Evolutionary conservation across 2,329 filamentous ascomycete species (phyloP), one percentile per base, ranked within the genome.

Genomic region (Xylaria sp.): DNA sequence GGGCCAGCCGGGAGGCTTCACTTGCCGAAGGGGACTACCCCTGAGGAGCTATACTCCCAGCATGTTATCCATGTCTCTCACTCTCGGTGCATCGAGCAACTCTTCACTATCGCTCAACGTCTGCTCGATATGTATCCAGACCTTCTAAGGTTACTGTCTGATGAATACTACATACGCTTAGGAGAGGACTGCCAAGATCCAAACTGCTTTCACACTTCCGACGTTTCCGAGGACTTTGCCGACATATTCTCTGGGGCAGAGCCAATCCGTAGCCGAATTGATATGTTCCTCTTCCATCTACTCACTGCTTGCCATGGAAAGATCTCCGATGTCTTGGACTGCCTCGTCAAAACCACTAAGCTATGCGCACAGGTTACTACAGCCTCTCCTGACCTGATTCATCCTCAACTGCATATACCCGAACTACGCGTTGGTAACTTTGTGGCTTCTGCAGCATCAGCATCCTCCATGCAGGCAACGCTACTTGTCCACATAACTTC

Each of bases 391-490:
- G 59, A 68, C 5, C 68, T 73, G 13, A 65, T 72, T 15, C 55
- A 59, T 15, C 79, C 77, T 0, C 73, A 74, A 5, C 74, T 81
- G 42, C 75, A 77, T 20, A 75, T 82, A 3, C 80, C 81, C 0
- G 77, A 81, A 53, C 78, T 82, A 15, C 77, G 78, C 3, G 77
- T 83, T 5, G 81, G 82, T 1, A 72, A 57, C 25, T 75, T 76
- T 33, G 72, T 76, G 20, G 73, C 71, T 9, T 73, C 70, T 17
- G 63, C 65, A 3, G 36, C 71, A 9, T 67, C 71, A 1, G 68
- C 74, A 27, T 72, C 72, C 5, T 69, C 69, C 2, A 75, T 76
- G 73, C 74, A 76, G 49, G 67, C 58, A 0, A 68, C 70, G 7
- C 65, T 76, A 17, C 42, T 75, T 1, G 63, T 68, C 9, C 73